Base-by-base conservation (phyloP, 495 filamentous ascomycete species). In the Penicillium cinerascens region DNA sequence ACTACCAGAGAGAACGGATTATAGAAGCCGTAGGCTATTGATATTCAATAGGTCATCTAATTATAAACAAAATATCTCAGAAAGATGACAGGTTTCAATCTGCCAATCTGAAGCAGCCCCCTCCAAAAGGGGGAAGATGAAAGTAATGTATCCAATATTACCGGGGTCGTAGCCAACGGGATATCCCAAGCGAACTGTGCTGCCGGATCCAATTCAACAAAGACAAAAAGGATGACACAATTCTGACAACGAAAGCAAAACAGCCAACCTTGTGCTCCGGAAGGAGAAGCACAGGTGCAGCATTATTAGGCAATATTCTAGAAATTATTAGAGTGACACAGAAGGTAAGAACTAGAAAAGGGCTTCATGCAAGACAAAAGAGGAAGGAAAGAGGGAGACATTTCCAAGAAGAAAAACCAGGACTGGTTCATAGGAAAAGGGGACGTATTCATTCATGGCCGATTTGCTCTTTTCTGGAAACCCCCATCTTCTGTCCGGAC, bases 381-480 rank as follows among this genome's bases (percentile, higher is more conserved):
- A 27, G 42, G 38, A 27, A 45, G 42, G 33, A 27, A 45, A 33
- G 23, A 45, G 42, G 6, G 11, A 54, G 44, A 42, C 20, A 42
- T 48, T 27, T 44, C 20, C 21, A 47, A 26, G 22, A 47, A 26
- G 22, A 20, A 40, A 27, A 39, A 37, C 47, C 33, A 54, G 33
- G 23, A 21, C 22, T 33, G 27, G 33, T 47, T 61, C 51, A 53
- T 45, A 39, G 51, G 44, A 42, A 54, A 56, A 63, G 26, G 56
- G 59, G 63, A 58, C 55, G 54, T 64, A 59, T 63, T 59, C 62
- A 62, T 68, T 63, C 67, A 62, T 66, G 56, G 64, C 60, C 54
- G 57, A 17, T 43, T 52, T 55, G 33, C 48, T 49, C 23, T 22
- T 46, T 49, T 42, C 21, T 16, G 37, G 13, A 39, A 6, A 2